These are phyloP conservation scores for Drechslerella coelobrocha DNA, from an alignment of 2,329 filamentous ascomycete species.

Conservation along the genomic window DNA sequence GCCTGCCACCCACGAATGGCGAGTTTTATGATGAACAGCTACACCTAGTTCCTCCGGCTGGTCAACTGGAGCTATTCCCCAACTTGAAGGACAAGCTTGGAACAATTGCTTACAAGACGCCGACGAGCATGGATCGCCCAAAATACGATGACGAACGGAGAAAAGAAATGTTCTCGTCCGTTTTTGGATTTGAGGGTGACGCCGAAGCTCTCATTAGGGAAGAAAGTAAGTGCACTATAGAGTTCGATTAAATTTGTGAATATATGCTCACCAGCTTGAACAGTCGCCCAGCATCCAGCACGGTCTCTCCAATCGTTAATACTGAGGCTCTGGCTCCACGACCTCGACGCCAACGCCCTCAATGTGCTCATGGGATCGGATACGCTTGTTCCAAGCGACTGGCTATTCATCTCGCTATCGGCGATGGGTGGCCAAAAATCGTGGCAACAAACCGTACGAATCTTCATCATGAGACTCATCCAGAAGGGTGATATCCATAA, in stretches of 20 bases:
- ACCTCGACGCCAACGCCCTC: constrained; percentile 81
- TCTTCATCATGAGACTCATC: constrained; percentile 87
- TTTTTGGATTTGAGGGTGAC: constrained; percentile 94
- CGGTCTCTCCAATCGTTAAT: constrained; percentile 70
- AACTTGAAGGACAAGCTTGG: constrained; percentile 63
- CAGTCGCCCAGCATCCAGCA: constrained; percentile 49
- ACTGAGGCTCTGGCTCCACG: constrained; percentile 89
- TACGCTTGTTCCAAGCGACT: constrained; percentile 91
- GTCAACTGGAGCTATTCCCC: constrained; percentile 55
- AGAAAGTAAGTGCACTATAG: constrained; percentile 66
- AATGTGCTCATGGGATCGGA: constrained; percentile 75
- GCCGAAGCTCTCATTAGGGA: constrained; percentile 81
- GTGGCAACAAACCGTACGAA: constrained; percentile 86
- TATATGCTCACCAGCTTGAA: background rate
- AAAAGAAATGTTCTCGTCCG: constrained; percentile 86
- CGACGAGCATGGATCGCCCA: constrained; percentile 40
- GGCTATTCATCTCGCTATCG: constrained; percentile 93
- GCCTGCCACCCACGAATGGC: constrained; percentile 37
- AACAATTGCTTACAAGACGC: constrained; percentile 57
- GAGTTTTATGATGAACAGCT: constrained; percentile 48
- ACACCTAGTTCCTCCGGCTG: constrained; percentile 40
- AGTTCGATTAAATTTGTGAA: background rate
- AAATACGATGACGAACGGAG: constrained; percentile 72
- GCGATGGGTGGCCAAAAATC: constrained; percentile 79
- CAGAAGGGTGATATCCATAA: constrained; percentile 90